Percentiles rank a stretch among this genome's conserved stretches.
These are phyloP conservation scores for Candida vartiovaarae DNA, from an alignment of 805 yeast genomes.

Conservation along the genomic window DNA sequence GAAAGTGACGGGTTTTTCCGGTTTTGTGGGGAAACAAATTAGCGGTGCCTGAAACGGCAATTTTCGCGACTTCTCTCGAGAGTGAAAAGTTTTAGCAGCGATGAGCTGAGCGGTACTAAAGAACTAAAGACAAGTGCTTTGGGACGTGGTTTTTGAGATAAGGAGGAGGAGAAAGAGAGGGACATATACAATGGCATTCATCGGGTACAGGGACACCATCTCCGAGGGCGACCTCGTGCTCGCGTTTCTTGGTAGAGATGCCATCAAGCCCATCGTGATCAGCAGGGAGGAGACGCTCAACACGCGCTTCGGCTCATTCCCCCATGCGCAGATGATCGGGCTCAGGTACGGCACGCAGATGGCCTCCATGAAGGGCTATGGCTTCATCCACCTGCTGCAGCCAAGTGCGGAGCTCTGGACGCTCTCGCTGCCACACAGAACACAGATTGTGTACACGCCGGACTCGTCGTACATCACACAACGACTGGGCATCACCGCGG, in stretches of 20 bases:
- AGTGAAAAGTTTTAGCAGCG: background rate
- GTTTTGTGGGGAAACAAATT: too few species aligned
- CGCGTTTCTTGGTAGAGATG: slow-evolving; percentile 76
- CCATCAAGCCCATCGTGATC: slow-evolving; percentile 67
- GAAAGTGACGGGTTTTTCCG: too few species aligned
- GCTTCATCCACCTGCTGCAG: slow-evolving; percentile 79
- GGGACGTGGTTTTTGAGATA: too few species aligned
- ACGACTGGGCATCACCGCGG: slow-evolving; percentile 64
- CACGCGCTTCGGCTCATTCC: slow-evolving; percentile 85
- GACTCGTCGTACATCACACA: slow-evolving; percentile 90
- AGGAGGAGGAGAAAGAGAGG: too few species aligned
- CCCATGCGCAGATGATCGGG: slow-evolving; percentile 81
- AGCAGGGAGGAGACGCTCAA: slow-evolving; percentile 56
- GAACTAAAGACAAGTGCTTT: background rate
- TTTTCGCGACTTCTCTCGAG: background rate
- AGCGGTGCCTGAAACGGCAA: background rate
- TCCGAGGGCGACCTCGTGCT: slow-evolving; percentile 84
- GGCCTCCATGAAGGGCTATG: slow-evolving; percentile 65
- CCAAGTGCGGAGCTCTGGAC: slow-evolving; percentile 98
- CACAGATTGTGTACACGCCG: slow-evolving; percentile 95
- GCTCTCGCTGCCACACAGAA: slow-evolving; percentile 89
- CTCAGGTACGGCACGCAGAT: slow-evolving; percentile 79
- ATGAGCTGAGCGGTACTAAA: slow-evolving; percentile 1
- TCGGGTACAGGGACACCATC: slow-evolving; percentile 55
- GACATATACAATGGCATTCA: slow-evolving; percentile 23